These are phyloP conservation scores for Salix koriyanagi DNA, from an alignment of 345 rosid genomes.

Conservation along the genomic window DNA sequence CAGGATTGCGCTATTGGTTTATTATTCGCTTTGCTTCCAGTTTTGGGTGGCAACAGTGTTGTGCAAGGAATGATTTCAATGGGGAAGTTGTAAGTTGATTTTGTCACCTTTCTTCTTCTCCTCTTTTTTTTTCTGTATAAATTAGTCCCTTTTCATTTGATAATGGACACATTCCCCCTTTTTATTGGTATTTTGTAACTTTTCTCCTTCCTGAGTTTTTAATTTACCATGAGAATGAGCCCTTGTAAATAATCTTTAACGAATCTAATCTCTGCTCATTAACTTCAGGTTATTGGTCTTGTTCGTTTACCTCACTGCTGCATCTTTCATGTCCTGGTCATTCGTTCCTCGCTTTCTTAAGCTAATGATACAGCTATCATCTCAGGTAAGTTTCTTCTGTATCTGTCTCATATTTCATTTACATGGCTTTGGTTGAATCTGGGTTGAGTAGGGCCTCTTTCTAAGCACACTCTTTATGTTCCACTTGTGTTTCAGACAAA, in stretches of 20 bases:
- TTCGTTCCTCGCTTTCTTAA: conserved; percentile 94
- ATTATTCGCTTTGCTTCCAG: conserved; percentile 90
- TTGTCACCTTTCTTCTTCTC: background rate
- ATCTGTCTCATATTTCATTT: background rate
- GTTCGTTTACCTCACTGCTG: conserved; percentile 67
- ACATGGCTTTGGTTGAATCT: conserved; percentile 9
- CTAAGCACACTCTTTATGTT: conserved; percentile 9
- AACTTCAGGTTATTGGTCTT: conserved; percentile 68
- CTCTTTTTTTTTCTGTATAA: background rate
- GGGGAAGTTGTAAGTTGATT: conserved; percentile 82
- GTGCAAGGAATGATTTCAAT: conserved; percentile 80
- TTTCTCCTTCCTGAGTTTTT: background rate
- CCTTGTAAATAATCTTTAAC: background rate
- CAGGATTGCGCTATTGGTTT: conserved; percentile 98
- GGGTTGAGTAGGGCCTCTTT: background rate
- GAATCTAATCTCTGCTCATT: conserved; percentile 5
- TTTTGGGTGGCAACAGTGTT: conserved; percentile 84
- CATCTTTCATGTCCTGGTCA: conserved; percentile 84
- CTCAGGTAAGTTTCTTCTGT: conserved; percentile 64
- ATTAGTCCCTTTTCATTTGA: background rate
- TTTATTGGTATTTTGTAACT: background rate
- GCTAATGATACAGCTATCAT: conserved; percentile 91
- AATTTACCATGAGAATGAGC: background rate
- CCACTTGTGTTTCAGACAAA: conserved; percentile 60
- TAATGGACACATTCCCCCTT: background rate